Base-by-base conservation (phyloP, 2,329 filamentous ascomycete species). In the Microthyrium microscopicum region DNA sequence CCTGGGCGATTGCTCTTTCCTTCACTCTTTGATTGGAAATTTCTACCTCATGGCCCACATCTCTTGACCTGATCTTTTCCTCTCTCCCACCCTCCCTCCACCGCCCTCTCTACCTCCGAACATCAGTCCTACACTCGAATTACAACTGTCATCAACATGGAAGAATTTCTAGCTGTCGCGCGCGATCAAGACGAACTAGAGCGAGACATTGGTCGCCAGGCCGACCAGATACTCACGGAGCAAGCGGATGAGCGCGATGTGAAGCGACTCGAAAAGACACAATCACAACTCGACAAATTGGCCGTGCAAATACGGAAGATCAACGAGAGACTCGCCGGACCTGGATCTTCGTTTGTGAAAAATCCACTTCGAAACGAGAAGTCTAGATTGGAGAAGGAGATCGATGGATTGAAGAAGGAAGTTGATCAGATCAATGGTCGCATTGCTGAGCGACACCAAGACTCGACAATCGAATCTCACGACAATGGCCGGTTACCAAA, bases 121-220 rank as follows among this genome's bases (percentile, higher is more conserved):
- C n/a, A n/a, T n/a, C n/a, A n/a, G n/a, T n/a, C n/a, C n/a, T n/a
- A n/a, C n/a, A n/a, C n/a, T n/a, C n/a, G n/a, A n/a, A n/a, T n/a
- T n/a, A n/a, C n/a, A n/a, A n/a, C n/a, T n/a, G n/a, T n/a, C n/a
- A n/a, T n/a, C n/a, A n/a, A n/a, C n/a, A n/a, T n/a, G n/a, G n/a
- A n/a, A n/a, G 29, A 37, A 12, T 19, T 37, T 6, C 26, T 49
- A 4, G 50, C 53, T 5, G 47, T 44, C 11, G 72, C 89, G 16
- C 73, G 82, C 37, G 74, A 93, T 46, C 87, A 95, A 52, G 77
- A 85, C 57, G 85, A 94, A 38, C 60, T 95, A 15, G 87, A 94
- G 54, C 70, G 83, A 40, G 84, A 93, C 47, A 91, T 95, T 41
- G 67, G 70, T 19, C 62, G 64, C 28, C 68, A 76, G 57, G 72